Percentiles rank a stretch among this genome's conserved stretches.
Conservation (phyloP, 1,284 basidiomycete genomes). For the Psilocybe mexicana region DNA sequence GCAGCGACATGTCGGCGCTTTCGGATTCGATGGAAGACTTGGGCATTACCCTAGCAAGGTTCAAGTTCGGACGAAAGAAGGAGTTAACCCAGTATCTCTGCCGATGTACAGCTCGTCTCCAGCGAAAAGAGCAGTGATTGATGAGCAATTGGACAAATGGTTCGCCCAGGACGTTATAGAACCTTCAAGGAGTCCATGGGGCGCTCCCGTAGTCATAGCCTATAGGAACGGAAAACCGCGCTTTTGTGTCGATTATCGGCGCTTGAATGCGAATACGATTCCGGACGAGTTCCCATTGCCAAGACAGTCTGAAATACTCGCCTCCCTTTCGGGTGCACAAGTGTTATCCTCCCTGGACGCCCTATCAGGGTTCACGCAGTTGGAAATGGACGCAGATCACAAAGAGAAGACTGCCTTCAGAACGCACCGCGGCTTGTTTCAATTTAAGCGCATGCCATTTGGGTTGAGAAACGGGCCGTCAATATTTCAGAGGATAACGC, state of each 20-base stretch:
- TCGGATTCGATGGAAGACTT: no score
- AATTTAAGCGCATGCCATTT: slow-evolving; percentile 45
- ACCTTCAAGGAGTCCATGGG: slow-evolving; percentile 25
- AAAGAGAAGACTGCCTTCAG: slow-evolving; percentile 37
- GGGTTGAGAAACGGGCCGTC: slow-evolving; percentile 40
- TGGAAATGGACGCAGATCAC: slow-evolving; percentile 31
- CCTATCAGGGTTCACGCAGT: slow-evolving; percentile 40
- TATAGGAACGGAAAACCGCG: slow-evolving; percentile 26
- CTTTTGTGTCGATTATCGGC: slow-evolving; percentile 21
- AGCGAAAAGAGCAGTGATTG: slow-evolving; percentile 24
- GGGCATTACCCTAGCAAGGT: no score
- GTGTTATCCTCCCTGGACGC: slow-evolving; percentile 39
- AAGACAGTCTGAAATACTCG: slow-evolving; percentile 37
- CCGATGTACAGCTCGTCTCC: slow-evolving; percentile 15
- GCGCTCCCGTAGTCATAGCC: slow-evolving; percentile 19
- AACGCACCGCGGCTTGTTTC: slow-evolving; percentile 38
- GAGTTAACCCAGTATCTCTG: no score
- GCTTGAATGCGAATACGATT: slow-evolving; percentile 24
- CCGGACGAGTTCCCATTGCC: slow-evolving; percentile 45
- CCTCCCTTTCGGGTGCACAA: slow-evolving; percentile 33
- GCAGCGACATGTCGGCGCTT: no score
- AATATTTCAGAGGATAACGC: slow-evolving; percentile 43
- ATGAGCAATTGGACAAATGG: slow-evolving; percentile 26
- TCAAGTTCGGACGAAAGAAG: no score
- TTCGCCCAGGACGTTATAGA: slow-evolving; percentile 26